Evolutionary conservation across 2,329 filamentous ascomycete species (phyloP), one percentile per base, ranked within the genome.

Genomic region (Rhynchosporium secalis): DNA sequence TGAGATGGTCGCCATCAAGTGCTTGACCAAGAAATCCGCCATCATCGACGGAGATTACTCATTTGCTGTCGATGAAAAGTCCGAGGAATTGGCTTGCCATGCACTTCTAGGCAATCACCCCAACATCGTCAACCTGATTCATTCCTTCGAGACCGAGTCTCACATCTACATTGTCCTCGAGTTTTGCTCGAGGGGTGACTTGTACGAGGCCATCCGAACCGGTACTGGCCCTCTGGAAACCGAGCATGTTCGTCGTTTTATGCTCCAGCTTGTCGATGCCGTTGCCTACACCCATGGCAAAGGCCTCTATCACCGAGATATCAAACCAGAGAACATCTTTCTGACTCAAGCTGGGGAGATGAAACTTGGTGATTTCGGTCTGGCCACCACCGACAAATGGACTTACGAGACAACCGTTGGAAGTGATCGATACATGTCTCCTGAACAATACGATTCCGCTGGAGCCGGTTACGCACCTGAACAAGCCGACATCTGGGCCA

Each of bases 281-380:
- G 90, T 99, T 56, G 87, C 91, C 66, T 93, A 92, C 77, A 92
- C 96, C 78, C 95, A 99, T 76, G 83, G 85, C 66, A 93, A 93
- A 76, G 93, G 92, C 68, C 86, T 98, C 74, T 97, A 92, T 76
- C 95, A 99, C 75, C 91, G 95, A 65, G 95, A 99, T 77, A 97
- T 99, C 85, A 99, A 99, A 80, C 95, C 95, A 0, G 95, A 99
- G 83, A 99, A 99, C 81, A 96, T 99, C 76, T 98, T 99, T 76
- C 83, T 99, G 67, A 90, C 88, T 63, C 85, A 93, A 64, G 85
- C 89, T 69, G 94, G 94, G 59, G 84, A 88, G 45, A 90, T 98
- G 90, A 99, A 99, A 80, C 86, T 99, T 41, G 95, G 95, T 72
- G 95, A 99, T 77, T 96, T 98, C 75, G 95, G 95, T 60, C 82